Evolutionary conservation across 2,329 filamentous ascomycete species (phyloP).

Genomic region (Daldinia eschscholtzii): DNA sequence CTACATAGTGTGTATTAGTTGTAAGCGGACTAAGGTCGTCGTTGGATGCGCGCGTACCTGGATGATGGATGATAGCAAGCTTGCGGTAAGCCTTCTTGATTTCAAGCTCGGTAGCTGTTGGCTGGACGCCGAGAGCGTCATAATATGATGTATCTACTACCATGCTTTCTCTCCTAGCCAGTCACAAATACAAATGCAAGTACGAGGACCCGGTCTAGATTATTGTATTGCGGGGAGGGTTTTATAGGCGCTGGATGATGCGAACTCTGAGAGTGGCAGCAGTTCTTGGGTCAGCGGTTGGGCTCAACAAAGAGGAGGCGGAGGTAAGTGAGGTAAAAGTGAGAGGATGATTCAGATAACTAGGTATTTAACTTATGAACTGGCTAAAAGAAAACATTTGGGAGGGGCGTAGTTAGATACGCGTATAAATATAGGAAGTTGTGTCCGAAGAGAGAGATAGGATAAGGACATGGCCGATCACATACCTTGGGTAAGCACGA

Average conservation of each 20-base stretch:
- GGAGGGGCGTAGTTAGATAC: not conserved
- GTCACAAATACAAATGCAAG: conserved; percentile 12
- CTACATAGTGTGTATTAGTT: conserved; percentile 62
- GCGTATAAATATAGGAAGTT: conserved; percentile 7
- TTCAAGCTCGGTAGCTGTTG: conserved; percentile 88
- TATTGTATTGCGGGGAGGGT: conserved; percentile 18
- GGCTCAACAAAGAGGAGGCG: not conserved
- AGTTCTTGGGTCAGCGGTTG: not conserved
- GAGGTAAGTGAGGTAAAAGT: not conserved
- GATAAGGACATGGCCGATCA: not conserved
- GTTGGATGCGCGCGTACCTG: conserved; percentile 68
- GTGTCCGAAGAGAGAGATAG: not conserved
- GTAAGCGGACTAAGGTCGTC: conserved; percentile 25
- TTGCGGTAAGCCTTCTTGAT: conserved; percentile 98
- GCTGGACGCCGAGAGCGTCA: conserved; percentile 85
- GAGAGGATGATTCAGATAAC: not conserved
- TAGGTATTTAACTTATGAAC: not conserved
- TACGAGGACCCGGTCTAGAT: conserved; percentile 1
- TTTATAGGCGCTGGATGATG: not conserved
- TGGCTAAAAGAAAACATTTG: not conserved
- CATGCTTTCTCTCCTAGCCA: conserved; percentile 64
- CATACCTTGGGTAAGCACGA: conserved; percentile 8
- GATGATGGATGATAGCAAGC: conserved; percentile 92
- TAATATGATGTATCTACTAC: conserved; percentile 91
- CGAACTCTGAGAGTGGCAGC: not conserved